Percentiles rank a stretch among this genome's conserved stretches.
These are phyloP conservation scores for Sextonia rubra DNA, from an alignment of 164 flowering plant genomes.

Conservation along the genomic window DNA sequence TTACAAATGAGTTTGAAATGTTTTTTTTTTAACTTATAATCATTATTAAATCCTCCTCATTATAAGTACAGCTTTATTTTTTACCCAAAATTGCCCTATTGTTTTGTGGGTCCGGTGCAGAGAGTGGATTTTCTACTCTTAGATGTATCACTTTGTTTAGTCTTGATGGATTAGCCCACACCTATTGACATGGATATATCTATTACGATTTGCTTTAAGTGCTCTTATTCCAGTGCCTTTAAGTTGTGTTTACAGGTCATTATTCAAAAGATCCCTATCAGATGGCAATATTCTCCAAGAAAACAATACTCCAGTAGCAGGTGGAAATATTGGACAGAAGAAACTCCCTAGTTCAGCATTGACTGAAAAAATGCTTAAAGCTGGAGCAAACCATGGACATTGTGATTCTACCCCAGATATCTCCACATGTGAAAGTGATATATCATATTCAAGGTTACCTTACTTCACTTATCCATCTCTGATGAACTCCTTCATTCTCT, in stretches of 20 bases:
- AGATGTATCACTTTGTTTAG: background rate
- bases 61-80: no score
- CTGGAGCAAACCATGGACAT: slow-evolving; percentile 31
- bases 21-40: no score
- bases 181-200: background rate
- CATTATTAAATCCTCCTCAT: no score
- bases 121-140: background rate
- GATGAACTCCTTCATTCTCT: background rate
- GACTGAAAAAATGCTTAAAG: slow-evolving; percentile 28
- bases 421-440: slow-evolving; percentile 48
- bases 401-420: slow-evolving; percentile 75
- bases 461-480: background rate
- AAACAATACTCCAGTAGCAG: slow-evolving; percentile 36
- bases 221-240: background rate
- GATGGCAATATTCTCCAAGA: slow-evolving; percentile 75
- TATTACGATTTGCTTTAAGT: background rate
- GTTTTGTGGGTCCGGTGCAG: background rate
- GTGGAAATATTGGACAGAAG: slow-evolving; percentile 25
- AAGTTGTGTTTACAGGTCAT: slow-evolving; percentile 33
- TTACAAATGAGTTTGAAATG: no score
- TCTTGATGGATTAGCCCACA: background rate
- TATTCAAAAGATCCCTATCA: slow-evolving; percentile 77
- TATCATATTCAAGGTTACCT: slow-evolving; percentile 53
- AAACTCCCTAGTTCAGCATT: slow-evolving; percentile 24
- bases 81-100: no score